A percentile compares a stretch with the other conserved stretches of the same genome.
Evolutionary conservation across 495 filamentous ascomycete species (phyloP).

Genomic region (Staphylotrichum tortipilum): DNA sequence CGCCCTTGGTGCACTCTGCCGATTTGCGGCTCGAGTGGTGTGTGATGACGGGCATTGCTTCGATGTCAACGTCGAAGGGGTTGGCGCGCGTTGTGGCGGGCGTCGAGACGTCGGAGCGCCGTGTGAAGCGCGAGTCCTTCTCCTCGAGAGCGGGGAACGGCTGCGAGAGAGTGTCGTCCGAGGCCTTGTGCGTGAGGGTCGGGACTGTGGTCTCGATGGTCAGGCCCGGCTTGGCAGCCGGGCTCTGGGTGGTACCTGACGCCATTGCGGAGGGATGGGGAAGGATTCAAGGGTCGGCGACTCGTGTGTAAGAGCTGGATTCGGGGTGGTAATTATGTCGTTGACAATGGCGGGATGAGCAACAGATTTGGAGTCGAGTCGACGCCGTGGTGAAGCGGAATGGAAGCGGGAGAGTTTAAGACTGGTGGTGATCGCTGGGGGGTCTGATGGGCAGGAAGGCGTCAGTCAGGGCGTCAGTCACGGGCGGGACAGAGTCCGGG

Average conservation of each 20-base stretch:
- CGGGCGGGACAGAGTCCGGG: not conserved
- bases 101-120: conserved; percentile 30
- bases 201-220: conserved; percentile 24
- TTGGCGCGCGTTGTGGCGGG: conserved; percentile 29
- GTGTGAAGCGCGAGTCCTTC: conserved; percentile 20
- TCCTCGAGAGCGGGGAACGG: conserved; percentile 18
- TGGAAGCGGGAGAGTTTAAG: not conserved
- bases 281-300: not conserved
- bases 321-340: conserved; percentile 21
- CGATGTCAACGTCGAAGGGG: conserved; percentile 42
- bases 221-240: conserved; percentile 23
- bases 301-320: conserved; percentile 7
- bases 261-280: conserved; percentile 17
- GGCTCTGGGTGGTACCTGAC: conserved; percentile 16
- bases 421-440: not conserved
- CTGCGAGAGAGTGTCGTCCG: conserved; percentile 21
- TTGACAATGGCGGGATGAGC: not conserved
- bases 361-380: not conserved
- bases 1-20: conserved; percentile 23
- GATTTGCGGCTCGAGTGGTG: conserved; percentile 25
- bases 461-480: conserved; percentile 6
- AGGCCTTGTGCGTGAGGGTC: conserved; percentile 15
- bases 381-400: not conserved
- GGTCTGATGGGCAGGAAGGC: too few species aligned
- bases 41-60: conserved; percentile 32